Base-by-base conservation (phyloP, 495 filamentous ascomycete species). In the Corynascus novoguineensis region DNA sequence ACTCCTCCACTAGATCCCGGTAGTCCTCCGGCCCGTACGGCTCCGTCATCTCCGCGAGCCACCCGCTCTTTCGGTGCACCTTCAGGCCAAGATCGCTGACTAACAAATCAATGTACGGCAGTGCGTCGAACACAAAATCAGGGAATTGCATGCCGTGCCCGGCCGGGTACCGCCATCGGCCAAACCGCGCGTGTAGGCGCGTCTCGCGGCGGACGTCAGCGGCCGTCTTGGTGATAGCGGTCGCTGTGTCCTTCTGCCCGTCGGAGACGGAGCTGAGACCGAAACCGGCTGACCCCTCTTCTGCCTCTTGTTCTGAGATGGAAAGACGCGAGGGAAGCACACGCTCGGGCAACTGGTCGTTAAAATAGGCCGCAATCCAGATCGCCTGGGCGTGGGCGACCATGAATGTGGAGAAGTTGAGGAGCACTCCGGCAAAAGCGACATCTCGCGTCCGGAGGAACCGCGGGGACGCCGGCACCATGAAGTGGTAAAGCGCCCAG, bases 71-170 rank as follows among this genome's bases (percentile, higher is more conserved):
- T 21, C 76, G 70, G 54, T 71, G 70, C 31, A 71, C 64, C 38
- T 64, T 57, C 15, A 78, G 63, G 12, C 87, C 87, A 48, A 93
- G 55, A 64, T 92, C 88, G 1, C 70, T 64, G 51, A 89, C 63
- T 69, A 92, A 60, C 60, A 89, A 58, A 69, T 92, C 89, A 4
- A 90, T 65, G 63, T 92, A 95, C n/a, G 89, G 85, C 41, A 91
- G 59, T 2, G 77, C 80, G 67, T 93, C 88, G 63, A 90, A 91
- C 47, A 87, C 83, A 55, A 89, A 82, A 62, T 89, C 87, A 0
- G 86, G 85, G 56, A 81, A 82, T 55, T 80, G 76, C 21, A 68
- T 68, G 0, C 86, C 87, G 53, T 80, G 82, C 2, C 86, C 87
- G 3, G 74, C 77, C 0, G 84, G 84, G 60, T 84, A 86, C 9